Evolutionary conservation across 2,329 filamentous ascomycete genomes (phyloP), one percentile per base, ranked within the genome.

Genomic region (Colletotrichum abscissum): DNA sequence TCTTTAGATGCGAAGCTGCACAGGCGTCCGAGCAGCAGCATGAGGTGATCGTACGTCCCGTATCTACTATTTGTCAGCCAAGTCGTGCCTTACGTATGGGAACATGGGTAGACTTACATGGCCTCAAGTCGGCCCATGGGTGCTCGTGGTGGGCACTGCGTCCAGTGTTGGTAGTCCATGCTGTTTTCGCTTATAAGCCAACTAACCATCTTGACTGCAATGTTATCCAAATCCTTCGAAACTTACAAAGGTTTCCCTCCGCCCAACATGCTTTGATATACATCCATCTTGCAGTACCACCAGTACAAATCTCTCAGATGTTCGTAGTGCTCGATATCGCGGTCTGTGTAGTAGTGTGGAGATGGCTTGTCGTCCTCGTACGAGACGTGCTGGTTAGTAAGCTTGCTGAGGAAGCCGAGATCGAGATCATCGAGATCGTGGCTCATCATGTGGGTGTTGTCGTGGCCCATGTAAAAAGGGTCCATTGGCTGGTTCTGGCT

Each of bases 281-380:
- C 91, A 81, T 98, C 97, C 86, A 98, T 97, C 82, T 98, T 97
- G 78, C 90, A 92, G 80, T 95, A 98, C 94, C 95, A 98, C 95
- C 96, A 99, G 80, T 93, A 97, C 5, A 98, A 84, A 82, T 98
- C 97, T 75, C 93, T 91, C 52, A 97, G 87, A 19, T 93, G 92
- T 78, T 97, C 93, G 78, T 94, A 97, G 54, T 90, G 92, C 74
- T 94, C 92, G 60, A 97, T 88, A 74, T 98, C 95, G 74, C 85
- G 87, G 46, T 88, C 84, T 1, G 88, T 89, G 56, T 79, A 77
- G 24, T 80, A 78, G 64, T 83, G 76, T 76, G 81, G 76, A 19
- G 77, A 73, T 14, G 62, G 26, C 3, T 67, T 35, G 22, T 75
- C 67, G 16, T 74, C 76, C 12, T 75, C 75, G 3, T 78, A 66